phyloP scores from a whole-genome alignment of 805 yeast species.

The Candida quercuum region DNA sequence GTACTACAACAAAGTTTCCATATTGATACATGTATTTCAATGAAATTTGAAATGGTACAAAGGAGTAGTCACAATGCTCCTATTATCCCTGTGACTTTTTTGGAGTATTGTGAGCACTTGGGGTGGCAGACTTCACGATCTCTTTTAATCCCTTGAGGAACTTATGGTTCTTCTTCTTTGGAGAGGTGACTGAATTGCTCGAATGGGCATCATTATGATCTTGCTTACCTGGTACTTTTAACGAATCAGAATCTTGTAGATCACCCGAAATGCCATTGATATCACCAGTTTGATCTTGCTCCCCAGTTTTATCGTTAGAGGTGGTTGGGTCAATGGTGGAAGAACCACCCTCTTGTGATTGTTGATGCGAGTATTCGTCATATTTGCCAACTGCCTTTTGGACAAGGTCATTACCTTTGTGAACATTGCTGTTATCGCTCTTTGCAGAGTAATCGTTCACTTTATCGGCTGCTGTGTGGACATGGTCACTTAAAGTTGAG shows the following conservation, averaged over 20 bases:
- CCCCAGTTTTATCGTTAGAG: not conserved
- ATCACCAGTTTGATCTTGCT: no score
- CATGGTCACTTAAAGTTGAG: conserved; percentile 7
- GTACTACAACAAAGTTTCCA: no score
- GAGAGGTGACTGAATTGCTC: conserved; percentile 9
- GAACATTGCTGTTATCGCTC: conserved; percentile 8
- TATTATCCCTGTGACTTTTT: not conserved
- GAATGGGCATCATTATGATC: conserved; percentile 1
- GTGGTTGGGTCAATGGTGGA: conserved; percentile 2
- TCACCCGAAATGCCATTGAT: no score
- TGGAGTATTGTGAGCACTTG: conserved; percentile 1
- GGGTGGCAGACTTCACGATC: conserved; percentile 1
- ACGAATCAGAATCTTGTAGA: not conserved
- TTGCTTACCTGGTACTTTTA: not conserved
- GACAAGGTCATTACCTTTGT: conserved; percentile 8
- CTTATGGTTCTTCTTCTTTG: conserved; percentile 4
- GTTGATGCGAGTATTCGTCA: conserved; percentile 7
- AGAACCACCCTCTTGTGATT: not conserved
- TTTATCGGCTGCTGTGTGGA: conserved; percentile 14
- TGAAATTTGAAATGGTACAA: no score
- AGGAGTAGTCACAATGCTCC: no score
- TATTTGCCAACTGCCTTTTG: conserved; percentile 13
- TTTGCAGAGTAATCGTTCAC: conserved; percentile 11
- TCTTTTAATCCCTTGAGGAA: conserved; percentile 1
- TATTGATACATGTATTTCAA: no score